These are phyloP conservation scores for Aegilops sharonensis DNA, from an alignment of 176 grass and related monocot species.

Conservation along the genomic window DNA sequence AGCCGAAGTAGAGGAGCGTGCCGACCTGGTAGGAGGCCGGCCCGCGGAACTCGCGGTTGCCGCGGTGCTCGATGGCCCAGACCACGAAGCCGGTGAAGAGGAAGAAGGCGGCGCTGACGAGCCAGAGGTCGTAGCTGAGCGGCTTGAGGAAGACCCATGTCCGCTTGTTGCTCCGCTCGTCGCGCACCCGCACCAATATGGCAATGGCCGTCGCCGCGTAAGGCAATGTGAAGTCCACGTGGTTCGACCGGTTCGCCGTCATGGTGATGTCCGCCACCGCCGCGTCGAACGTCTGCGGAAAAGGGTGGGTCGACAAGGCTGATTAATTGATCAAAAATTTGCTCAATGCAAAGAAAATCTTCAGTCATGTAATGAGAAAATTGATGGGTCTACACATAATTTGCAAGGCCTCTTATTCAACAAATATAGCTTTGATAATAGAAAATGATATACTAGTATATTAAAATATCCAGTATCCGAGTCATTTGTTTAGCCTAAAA, in stretches of 20 bases:
- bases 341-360: not conserved
- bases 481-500: too few species aligned
- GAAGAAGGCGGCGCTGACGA: slow-evolving; percentile 48
- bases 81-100: slow-evolving; percentile 69
- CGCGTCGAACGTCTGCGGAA: slow-evolving; percentile 55
- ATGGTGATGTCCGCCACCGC: slow-evolving; percentile 75
- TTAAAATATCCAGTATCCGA: too few species aligned
- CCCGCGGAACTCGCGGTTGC: slow-evolving; percentile 53
- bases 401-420: too few species aligned
- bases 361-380: too few species aligned
- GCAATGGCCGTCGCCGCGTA: slow-evolving; percentile 47
- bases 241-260: slow-evolving; percentile 37
- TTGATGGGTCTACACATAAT: too few species aligned
- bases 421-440: too few species aligned
- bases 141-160: slow-evolving; percentile 77
- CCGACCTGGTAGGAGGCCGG: slow-evolving; percentile 46
- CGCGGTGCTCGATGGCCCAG: slow-evolving; percentile 71
- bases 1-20: slow-evolving; percentile 65
- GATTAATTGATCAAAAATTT: not conserved
- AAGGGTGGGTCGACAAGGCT: not conserved
- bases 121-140: slow-evolving; percentile 56
- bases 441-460: too few species aligned
- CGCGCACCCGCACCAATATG: slow-evolving; percentile 55
- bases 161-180: slow-evolving; percentile 32
- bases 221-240: slow-evolving; percentile 76